phyloP scores from a whole-genome alignment of 176 grass and related monocot species.

The Alloteropsis semialata region DNA sequence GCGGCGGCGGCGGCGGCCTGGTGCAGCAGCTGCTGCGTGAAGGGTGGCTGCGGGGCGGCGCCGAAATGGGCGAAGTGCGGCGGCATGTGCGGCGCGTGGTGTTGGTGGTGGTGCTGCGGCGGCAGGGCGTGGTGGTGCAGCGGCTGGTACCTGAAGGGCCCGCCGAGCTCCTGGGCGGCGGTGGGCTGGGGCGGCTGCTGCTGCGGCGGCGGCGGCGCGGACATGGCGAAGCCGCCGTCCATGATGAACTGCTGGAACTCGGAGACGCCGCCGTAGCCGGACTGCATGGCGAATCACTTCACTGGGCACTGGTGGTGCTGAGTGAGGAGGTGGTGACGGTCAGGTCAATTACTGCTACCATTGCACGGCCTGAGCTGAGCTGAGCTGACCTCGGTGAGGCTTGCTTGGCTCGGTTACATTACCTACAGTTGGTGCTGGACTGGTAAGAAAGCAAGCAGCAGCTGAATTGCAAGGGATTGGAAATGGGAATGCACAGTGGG shows the following conservation, averaged over 20 bases:
- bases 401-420: neutral
- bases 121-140: constrained; percentile 56
- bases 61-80: constrained; percentile 56
- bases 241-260: constrained; percentile 91
- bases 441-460: too few relatives aligned
- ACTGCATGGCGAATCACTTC: constrained; percentile 64
- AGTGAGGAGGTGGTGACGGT: too few relatives aligned
- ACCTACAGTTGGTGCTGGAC: too few relatives aligned
- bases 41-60: constrained; percentile 29
- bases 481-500: neutral
- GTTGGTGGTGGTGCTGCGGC: constrained; percentile 40
- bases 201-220: constrained; percentile 40
- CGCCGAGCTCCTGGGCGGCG: constrained; percentile 29
- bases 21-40: constrained; percentile 83
- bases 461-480: neutral
- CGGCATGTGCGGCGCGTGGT: constrained; percentile 40
- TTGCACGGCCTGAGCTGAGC: neutral
- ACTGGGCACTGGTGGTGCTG: too few relatives aligned
- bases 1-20: constrained; percentile 35
- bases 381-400: neutral
- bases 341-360: neutral
- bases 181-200: neutral
- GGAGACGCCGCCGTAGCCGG: constrained; percentile 76
- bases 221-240: constrained; percentile 51
- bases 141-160: constrained; percentile 43